Evolutionary conservation across 129 eudicot species (phyloP).

Genomic region (Deinandra increscens): DNA sequence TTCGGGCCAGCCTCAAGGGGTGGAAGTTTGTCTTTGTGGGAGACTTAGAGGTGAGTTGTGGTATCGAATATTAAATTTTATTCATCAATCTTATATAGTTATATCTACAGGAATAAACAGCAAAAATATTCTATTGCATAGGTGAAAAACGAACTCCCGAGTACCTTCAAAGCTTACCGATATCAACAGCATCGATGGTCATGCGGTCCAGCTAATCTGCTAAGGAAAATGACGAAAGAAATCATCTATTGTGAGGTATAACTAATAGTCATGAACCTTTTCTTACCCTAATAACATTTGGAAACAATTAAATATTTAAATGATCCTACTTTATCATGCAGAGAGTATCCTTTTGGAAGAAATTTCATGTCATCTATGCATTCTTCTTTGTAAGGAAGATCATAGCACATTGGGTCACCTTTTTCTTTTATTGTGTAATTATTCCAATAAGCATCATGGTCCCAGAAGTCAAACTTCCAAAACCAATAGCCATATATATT

Average conservation of each 20-base stretch:
- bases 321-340: constrained; percentile 39
- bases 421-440: constrained; percentile 74
- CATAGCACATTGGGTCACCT: constrained; percentile 85
- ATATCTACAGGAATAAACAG: constrained; percentile 6
- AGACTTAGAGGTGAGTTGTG: constrained; percentile 45
- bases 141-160: constrained; percentile 89
- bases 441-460: constrained; percentile 69
- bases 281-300: not conserved
- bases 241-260: constrained; percentile 62
- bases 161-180: constrained; percentile 78
- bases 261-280: constrained; percentile 1
- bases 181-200: constrained; percentile 95
- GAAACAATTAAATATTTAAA: constrained; percentile 3
- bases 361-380: constrained; percentile 67
- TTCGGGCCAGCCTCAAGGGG: constrained; percentile 78
- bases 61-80: not conserved
- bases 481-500: constrained; percentile 55
- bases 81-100: not conserved
- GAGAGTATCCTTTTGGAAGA: constrained; percentile 77
- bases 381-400: constrained; percentile 92
- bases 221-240: constrained; percentile 73
- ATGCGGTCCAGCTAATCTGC: constrained; percentile 87
- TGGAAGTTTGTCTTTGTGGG: constrained; percentile 85
- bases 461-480: constrained; percentile 79
- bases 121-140: constrained; percentile 19